Evolutionary conservation across 208 protist genomes (phyloP).

Genomic region (Angomonas deanei): DNA sequence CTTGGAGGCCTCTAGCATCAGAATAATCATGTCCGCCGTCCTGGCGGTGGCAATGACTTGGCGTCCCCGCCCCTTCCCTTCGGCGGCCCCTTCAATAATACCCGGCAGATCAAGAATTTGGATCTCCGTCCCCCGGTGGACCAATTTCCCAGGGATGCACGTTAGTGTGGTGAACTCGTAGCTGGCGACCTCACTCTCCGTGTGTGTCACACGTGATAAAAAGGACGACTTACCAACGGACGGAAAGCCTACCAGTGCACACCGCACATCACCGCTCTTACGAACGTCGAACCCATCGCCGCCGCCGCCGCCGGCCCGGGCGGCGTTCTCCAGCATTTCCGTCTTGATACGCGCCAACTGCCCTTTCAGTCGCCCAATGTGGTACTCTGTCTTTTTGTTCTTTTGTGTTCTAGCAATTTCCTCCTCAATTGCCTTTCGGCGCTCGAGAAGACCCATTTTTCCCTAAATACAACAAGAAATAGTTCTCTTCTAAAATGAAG

Average conservation of each 20-base stretch:
- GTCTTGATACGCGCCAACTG: conserved; percentile 94
- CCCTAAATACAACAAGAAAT: background rate
- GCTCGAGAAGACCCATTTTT: conserved; percentile 94
- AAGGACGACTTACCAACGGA: conserved; percentile 98
- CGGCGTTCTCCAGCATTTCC: conserved; percentile 90
- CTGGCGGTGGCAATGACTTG: conserved; percentile 97
- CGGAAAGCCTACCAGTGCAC: conserved; percentile 91
- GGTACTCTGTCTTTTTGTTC: conserved; percentile 98
- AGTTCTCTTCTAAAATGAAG: background rate
- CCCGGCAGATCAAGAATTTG: conserved; percentile 98
- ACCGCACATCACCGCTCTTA: conserved; percentile 92
- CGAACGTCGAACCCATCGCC: conserved; percentile 94
- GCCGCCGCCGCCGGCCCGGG: conserved; percentile 54
- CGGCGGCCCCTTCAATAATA: conserved; percentile 98
- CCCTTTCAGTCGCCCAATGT: conserved; percentile 95
- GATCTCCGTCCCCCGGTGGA: conserved; percentile 95
- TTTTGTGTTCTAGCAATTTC: conserved; percentile 98
- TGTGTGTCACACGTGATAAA: conserved; percentile 95
- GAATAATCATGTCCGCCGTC: conserved; percentile 96
- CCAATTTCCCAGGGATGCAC: conserved; percentile 97
- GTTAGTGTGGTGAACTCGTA: conserved; percentile 99
- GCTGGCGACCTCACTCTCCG: conserved; percentile 92
- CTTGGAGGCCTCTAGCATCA: conserved; percentile 96
- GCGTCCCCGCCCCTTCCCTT: conserved; percentile 94
- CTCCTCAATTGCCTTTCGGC: conserved; percentile 97